Conservation (phyloP, 495 filamentous ascomycete genomes). For the Extremus antarcticus region DNA sequence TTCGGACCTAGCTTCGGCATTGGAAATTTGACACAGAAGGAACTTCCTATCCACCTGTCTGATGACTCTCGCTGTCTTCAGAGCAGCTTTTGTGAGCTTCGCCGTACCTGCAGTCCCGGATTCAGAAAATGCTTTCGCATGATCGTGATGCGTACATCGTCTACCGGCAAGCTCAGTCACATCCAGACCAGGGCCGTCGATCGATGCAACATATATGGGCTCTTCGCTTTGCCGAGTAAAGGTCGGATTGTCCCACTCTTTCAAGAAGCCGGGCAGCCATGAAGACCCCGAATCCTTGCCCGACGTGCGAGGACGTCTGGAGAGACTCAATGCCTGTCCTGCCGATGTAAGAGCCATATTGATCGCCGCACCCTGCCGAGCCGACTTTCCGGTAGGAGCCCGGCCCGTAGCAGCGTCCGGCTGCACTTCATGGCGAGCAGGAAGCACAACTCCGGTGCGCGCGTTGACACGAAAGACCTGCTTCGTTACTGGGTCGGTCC, state of each 20-base stretch:
- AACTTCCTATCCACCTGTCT: slow-evolving; percentile 86
- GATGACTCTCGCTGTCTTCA: slow-evolving; percentile 56
- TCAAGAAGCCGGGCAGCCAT: slow-evolving; percentile 34
- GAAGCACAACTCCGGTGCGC: slow-evolving; percentile 18
- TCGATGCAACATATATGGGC: slow-evolving; percentile 35
- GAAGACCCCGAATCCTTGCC: slow-evolving; percentile 8
- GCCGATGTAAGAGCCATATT: slow-evolving; percentile 4
- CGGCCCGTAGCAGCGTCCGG: neutral
- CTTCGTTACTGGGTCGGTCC: slow-evolving; percentile 21
- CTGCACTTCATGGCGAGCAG: neutral
- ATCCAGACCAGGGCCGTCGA: slow-evolving; percentile 21
- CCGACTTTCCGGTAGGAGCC: too few species aligned
- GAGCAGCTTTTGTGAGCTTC: slow-evolving; percentile 54
- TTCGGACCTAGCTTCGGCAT: slow-evolving; percentile 1
- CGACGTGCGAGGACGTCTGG: neutral
- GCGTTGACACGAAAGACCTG: slow-evolving; percentile 14
- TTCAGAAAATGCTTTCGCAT: slow-evolving; percentile 25
- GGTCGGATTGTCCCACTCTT: slow-evolving; percentile 52
- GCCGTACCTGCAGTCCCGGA: slow-evolving; percentile 28
- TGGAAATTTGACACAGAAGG: slow-evolving; percentile 54
- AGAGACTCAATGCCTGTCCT: slow-evolving; percentile 2
- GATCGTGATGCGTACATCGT: slow-evolving; percentile 20
- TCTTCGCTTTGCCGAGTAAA: slow-evolving; percentile 42
- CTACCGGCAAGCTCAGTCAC: slow-evolving; percentile 2
- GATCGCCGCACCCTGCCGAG: slow-evolving; percentile 7